Conservation (phyloP, 2,329 filamentous ascomycete genomes). For the Metarhizium robertsii region DNA sequence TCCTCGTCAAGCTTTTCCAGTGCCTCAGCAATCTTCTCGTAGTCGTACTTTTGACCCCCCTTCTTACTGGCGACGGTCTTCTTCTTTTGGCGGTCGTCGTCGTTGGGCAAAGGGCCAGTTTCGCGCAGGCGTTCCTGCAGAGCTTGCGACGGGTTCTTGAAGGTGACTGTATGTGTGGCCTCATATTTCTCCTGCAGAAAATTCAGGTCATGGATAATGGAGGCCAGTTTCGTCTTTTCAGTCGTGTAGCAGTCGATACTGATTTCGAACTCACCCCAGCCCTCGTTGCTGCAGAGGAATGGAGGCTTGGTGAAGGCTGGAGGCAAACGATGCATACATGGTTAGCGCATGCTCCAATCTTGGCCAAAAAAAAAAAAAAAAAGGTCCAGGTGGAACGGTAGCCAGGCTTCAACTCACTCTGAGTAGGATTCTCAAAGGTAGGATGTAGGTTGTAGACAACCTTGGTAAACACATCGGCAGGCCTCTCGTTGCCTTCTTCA, state of each 20-base stretch:
- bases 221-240: conserved; percentile 74
- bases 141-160: conserved; percentile 89
- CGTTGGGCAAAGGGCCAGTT: conserved; percentile 74
- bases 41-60: conserved; percentile 66
- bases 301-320: conserved; percentile 74
- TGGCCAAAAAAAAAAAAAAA: too few relatives aligned
- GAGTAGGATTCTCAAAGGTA: conserved; percentile 77
- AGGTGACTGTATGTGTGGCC: conserved; percentile 67
- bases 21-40: conserved; percentile 93
- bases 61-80: conserved; percentile 62
- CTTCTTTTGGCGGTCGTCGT: conserved; percentile 54
- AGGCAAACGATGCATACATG: background rate
- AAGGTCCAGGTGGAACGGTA: conserved; percentile 9
- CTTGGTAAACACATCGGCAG: conserved; percentile 82
- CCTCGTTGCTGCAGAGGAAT: conserved; percentile 85
- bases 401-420: conserved; percentile 52
- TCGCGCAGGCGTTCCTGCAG: conserved; percentile 71
- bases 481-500: conserved; percentile 73
- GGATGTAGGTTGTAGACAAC: conserved; percentile 90
- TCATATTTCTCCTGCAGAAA: conserved; percentile 79
- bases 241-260: conserved; percentile 71
- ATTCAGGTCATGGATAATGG: conserved; percentile 80
- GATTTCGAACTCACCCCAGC: conserved; percentile 99
- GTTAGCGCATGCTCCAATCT: background rate
- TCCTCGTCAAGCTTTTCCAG: conserved; percentile 86